Percentiles rank a stretch among this genome's conserved stretches.
phyloP scores from a whole-genome alignment of 148 eudicot species.

The Silene latifolia region DNA sequence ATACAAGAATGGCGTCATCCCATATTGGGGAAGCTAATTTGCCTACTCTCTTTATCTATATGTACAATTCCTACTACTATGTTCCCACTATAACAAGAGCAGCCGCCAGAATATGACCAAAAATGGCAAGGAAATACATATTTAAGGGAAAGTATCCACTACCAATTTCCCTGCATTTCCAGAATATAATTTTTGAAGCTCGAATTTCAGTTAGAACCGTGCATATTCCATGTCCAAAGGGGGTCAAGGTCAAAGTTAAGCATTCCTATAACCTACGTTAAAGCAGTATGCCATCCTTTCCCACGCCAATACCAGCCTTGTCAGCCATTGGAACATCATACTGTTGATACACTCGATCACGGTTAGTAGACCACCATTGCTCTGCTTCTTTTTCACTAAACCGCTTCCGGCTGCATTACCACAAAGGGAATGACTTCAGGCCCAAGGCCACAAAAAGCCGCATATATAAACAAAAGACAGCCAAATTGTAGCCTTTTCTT shows the following conservation, averaged over 20 bases:
- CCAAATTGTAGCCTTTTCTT: background rate
- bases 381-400: slow-evolving; percentile 48
- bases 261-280: slow-evolving; percentile 28
- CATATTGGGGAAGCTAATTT: slow-evolving; percentile 16
- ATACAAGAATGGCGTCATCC: slow-evolving; percentile 31
- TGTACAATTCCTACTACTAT: slow-evolving; percentile 30
- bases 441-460: slow-evolving; percentile 2
- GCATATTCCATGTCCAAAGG: slow-evolving; percentile 1
- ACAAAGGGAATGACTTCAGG: slow-evolving; percentile 9
- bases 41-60: slow-evolving; percentile 18
- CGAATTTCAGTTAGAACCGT: slow-evolving; percentile 2
- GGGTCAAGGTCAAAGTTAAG: slow-evolving; percentile 16
- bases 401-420: slow-evolving; percentile 38
- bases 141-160: slow-evolving; percentile 1
- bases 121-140: slow-evolving; percentile 16
- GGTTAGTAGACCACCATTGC: slow-evolving; percentile 43
- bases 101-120: slow-evolving; percentile 17
- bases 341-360: slow-evolving; percentile 38
- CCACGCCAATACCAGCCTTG: slow-evolving; percentile 28
- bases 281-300: slow-evolving; percentile 36
- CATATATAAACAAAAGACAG: background rate
- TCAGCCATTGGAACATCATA: slow-evolving; percentile 38
- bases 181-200: slow-evolving; percentile 14
- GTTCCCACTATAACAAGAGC: slow-evolving; percentile 15
- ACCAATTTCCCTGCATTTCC: slow-evolving; percentile 25